Evolutionary conservation across 805 yeast species (phyloP), one percentile per base, ranked within the genome.

Genomic region (Starmera amethionina): DNA sequence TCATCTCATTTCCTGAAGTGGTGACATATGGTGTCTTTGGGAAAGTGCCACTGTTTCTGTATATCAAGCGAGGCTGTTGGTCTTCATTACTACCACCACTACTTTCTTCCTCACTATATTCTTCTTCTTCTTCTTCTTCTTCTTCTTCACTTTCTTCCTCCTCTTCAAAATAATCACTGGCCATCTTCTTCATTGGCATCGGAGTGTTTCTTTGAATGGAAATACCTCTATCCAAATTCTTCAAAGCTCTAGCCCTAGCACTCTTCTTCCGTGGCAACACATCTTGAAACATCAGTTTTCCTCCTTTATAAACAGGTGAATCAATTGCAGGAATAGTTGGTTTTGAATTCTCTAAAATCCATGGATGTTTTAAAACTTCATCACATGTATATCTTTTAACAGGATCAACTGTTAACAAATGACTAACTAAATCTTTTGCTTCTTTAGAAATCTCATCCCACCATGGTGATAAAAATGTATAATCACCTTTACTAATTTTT

Each of bases 171-270:
- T 52, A 55, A 14, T 47, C 54, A 39, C 50, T 50, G 11, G 50
- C 55, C n/a, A 52, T 11, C 25, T 49, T 41, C 29, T 51, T 46
- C 11, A 54, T 37, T 15, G 59, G 58, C 1, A 58, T 54, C 0
- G 50, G 55, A 1, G 58, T 56, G 27, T 22, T 22, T 44, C 95
- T 75, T 55, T 85, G 90, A 25, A 86, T 89, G 3, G 93, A 90
- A 32, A 87, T 82, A 30, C 89, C 80, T 5, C 82, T 79, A 52
- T 86, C 95, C 58, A 86, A 82, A 11, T 88, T 94, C 47, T 87
- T 77, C 62, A 86, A 70, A 1, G 90, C 87, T 37, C 77, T 84
- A 0, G 88, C 88, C 2, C 85, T 84, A 5, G 88, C 88, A 5
- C 80, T 72, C 50, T 74, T 72, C 42, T 71, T 28, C 6, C 44